These are phyloP conservation scores for Aspergillus funiculosus DNA, from an alignment of 495 filamentous ascomycete genomes.

Conservation along the genomic window DNA sequence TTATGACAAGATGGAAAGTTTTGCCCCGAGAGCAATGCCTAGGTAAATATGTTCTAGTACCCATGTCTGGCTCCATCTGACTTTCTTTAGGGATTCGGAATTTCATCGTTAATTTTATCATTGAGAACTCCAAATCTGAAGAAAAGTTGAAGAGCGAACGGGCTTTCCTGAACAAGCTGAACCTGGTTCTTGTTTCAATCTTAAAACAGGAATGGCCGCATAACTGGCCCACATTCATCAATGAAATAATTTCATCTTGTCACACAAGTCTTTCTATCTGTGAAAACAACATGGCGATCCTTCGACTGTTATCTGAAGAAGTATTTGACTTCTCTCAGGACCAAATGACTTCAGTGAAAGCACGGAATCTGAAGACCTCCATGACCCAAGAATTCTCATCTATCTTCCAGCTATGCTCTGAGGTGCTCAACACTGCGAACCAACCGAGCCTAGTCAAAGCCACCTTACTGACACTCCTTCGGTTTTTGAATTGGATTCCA, in stretches of 20 bases:
- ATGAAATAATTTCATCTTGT: constrained; percentile 95
- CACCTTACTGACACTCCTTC: constrained; percentile 86
- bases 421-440: constrained; percentile 82
- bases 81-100: constrained; percentile 77
- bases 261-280: constrained; percentile 92
- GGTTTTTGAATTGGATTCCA: constrained; percentile 98
- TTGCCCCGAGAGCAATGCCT: constrained; percentile 91
- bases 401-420: constrained; percentile 94
- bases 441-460: constrained; percentile 87
- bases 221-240: constrained; percentile 99
- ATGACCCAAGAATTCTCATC: constrained; percentile 98
- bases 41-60: constrained; percentile 45
- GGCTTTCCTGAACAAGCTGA: constrained; percentile 93
- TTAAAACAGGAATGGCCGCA: constrained; percentile 99
- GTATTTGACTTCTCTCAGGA: constrained; percentile 98
- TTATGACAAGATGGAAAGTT: constrained; percentile 98
- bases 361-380: constrained; percentile 88
- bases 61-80: constrained; percentile 11
- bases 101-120: constrained; percentile 96
- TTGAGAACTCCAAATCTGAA: constrained; percentile 82
- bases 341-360: constrained; percentile 96
- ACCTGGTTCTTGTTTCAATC: constrained; percentile 93
- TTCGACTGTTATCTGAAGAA: constrained; percentile 92
- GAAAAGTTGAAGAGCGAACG: constrained; percentile 75
- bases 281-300: constrained; percentile 99